These are phyloP conservation scores for Cyberlindnera subsufficiens DNA, from an alignment of 805 yeast genomes.

Conservation along the genomic window DNA sequence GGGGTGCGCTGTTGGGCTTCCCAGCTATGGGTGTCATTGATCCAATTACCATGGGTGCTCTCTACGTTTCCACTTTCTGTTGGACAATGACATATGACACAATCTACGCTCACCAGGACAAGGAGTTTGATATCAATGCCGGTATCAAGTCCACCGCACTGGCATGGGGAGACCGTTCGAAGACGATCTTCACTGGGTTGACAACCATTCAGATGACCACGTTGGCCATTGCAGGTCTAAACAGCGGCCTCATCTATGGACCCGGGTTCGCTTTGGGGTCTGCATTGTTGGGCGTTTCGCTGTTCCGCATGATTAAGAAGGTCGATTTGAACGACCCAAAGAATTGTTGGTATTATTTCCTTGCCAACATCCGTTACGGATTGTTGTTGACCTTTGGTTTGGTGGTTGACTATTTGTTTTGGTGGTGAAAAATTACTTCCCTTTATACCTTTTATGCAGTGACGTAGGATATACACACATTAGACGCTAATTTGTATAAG, in stretches of 20 bases:
- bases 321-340: slow-evolving; percentile 78
- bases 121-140: slow-evolving; percentile 76
- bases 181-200: slow-evolving; percentile 58
- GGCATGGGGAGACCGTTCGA: slow-evolving; percentile 84
- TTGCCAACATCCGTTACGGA: slow-evolving; percentile 73
- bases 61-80: slow-evolving; percentile 67
- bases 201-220: slow-evolving; percentile 63
- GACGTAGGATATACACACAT: not conserved
- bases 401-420: slow-evolving; percentile 54
- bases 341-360: slow-evolving; percentile 80
- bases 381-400: slow-evolving; percentile 62
- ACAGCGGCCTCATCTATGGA: slow-evolving; percentile 65
- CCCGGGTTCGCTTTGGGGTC: slow-evolving; percentile 75
- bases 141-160: slow-evolving; percentile 95
- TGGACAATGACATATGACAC: slow-evolving; percentile 98
- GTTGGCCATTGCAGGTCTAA: slow-evolving; percentile 60
- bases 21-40: slow-evolving; percentile 93
- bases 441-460: not conserved
- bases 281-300: slow-evolving; percentile 60
- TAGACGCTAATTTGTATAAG: not conserved
- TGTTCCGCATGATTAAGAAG: slow-evolving; percentile 58
- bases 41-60: slow-evolving; percentile 68
- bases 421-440: slow-evolving; percentile 23
- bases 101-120: slow-evolving; percentile 96
- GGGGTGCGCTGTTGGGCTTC: slow-evolving; percentile 93